These are phyloP conservation scores for Cyberlindnera samutprakarnensis DNA, from an alignment of 805 yeast species.

Conservation along the genomic window DNA sequence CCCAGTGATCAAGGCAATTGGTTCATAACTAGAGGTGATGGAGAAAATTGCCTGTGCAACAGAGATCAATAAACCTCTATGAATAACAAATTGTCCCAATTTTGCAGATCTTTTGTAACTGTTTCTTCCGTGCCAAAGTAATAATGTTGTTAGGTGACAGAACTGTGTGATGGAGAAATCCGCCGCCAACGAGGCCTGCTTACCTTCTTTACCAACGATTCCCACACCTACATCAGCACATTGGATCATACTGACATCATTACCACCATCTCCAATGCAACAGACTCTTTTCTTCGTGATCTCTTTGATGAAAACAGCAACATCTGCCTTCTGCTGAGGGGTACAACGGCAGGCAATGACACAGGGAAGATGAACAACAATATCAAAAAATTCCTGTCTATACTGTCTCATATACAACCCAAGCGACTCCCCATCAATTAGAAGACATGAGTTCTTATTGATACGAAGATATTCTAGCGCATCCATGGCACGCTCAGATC, in stretches of 20 bases:
- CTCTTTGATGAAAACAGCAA: slow-evolving; percentile 71
- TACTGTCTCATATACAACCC: slow-evolving; percentile 57
- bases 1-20: slow-evolving; percentile 90
- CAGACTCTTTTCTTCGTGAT: slow-evolving; percentile 86
- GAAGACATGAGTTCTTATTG: slow-evolving; percentile 56
- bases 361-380: slow-evolving; percentile 75
- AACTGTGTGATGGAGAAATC: slow-evolving; percentile 93
- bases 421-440: slow-evolving; percentile 92
- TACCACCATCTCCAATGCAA: slow-evolving; percentile 99
- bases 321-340: slow-evolving; percentile 97
- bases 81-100: slow-evolving; percentile 91
- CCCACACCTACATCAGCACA: slow-evolving; percentile 99
- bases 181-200: slow-evolving; percentile 94
- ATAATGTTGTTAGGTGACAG: slow-evolving; percentile 74
- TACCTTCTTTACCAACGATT: slow-evolving; percentile 97
- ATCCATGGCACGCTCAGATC: slow-evolving; percentile 57
- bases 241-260: slow-evolving; percentile 98
- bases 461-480: slow-evolving; percentile 65
- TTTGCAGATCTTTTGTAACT: slow-evolving; percentile 95
- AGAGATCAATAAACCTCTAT: slow-evolving; percentile 88
- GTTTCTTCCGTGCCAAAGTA: slow-evolving; percentile 97
- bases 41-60: slow-evolving; percentile 94
- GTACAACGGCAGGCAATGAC: slow-evolving; percentile 99
- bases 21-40: slow-evolving; percentile 80
- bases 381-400: slow-evolving; percentile 65